Base-by-base conservation (phyloP, 352 stramenopile genomes). In the Phytophthora boehmeriae region DNA sequence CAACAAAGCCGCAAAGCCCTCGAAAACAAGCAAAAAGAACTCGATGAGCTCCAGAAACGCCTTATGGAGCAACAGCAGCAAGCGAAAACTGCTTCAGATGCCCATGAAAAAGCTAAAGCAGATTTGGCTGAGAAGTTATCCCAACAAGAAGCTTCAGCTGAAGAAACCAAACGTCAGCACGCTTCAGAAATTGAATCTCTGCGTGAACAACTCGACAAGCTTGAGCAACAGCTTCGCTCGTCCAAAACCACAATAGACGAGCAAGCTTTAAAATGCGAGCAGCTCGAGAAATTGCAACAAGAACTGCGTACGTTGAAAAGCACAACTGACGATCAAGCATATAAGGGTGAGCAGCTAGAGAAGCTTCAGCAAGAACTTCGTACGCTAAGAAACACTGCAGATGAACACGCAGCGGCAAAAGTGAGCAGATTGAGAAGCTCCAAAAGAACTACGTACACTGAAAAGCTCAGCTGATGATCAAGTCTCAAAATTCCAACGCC, bases 1-100 rank as follows among this genome's bases (percentile, higher is more conserved):
- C 56, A 64, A 10, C 65, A 60, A 36, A 66, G 53, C 13, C 61
- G 73, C 23, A 62, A 82, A 42, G 51, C 54, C 1, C 45, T 76
- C 0, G 57, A 76, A 8, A 62, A 54, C 17, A 68, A 75, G 20
- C 57, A 68, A 16, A 56, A 25, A 17, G 66, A 76, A 28, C 48
- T 66, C 23, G 52, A 66, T 1, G 38, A 25, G 42, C 53, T 75
- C 36, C 65, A 73, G 16, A 66, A 59, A n/a, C 35, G 35, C 17
- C 28, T 71, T 38, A n/a, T 22, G 2, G 51, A 63, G n/a, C 56
- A 56, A 16, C 27, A 67, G 38, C 35, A 67, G n/a, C 23, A 63
- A 13, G 16, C 34, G 1, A 63, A 71, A 52, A 14, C 32, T 55
- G 32, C 34, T 17, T 57, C 20, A 10, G 46, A 61, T 2, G 14